Base-by-base conservation (phyloP, 164 flowering plant genomes). In the Stephania yunnanensis region DNA sequence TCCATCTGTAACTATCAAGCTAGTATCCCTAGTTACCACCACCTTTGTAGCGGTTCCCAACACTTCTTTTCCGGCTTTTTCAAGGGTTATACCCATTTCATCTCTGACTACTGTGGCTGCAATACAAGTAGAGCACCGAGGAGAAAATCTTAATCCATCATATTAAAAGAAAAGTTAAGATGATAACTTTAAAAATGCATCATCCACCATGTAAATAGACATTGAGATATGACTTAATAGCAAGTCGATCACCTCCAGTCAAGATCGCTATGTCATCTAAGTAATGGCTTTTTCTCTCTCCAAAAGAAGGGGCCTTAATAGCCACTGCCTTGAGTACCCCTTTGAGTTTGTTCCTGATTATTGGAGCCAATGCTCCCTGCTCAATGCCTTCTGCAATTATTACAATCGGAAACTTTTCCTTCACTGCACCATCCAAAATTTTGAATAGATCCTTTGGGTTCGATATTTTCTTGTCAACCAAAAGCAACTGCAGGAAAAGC, bases 241-340 rank as follows among this genome's bases (percentile, higher is more conserved):
- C 65, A 29, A 73, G 65, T 71, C 20, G 50, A 72, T 69, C 82
- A 92, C 98, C 97, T 87, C 97, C 93, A 22, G 98, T 94, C 82
- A 94, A 82, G 80, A 86, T 84, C 76, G 97, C 97, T 76, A 94
- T 87, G 82, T 94, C 98, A 80, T 94, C 98, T 73, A 94, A 83
- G 86, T 71, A 91, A 78, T 92, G 92, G 83, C 97, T 94, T 82
- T 91, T 94, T 74, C 92, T 89, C 78, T 91, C 95, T 50, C 94
- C 92, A 84, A 94, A 91, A 13, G 92, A 87, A 77, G 97, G 97
- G 79, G 98, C 98, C 82, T 91, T 94, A 36, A 90, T 83, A 20
- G 96, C 98, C 61, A 88, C 98, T 53, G 89, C 93, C 83, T 89
- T 91, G 78, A 94, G 74, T 31, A 71, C 79, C 20, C 97, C 98